phyloP scores from a whole-genome alignment of 2,329 filamentous ascomycete species.

The Calonectria pauciramosa region DNA sequence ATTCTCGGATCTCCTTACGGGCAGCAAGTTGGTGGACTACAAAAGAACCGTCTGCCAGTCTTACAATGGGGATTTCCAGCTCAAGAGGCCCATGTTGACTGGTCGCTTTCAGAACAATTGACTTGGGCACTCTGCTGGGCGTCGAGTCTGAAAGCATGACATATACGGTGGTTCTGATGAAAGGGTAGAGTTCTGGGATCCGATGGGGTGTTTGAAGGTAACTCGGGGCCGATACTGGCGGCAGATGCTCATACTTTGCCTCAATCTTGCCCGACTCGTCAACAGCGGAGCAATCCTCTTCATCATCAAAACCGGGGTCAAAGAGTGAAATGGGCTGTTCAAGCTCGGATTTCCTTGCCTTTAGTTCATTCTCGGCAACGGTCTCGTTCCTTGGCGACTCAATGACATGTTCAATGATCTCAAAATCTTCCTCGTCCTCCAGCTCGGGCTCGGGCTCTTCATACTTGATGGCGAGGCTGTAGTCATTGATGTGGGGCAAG shows the following conservation, averaged over 20 bases:
- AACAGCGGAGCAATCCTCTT: slow-evolving; percentile 52
- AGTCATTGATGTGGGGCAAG: slow-evolving; percentile 75
- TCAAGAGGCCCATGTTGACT: slow-evolving; percentile 70
- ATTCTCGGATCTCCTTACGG: slow-evolving; percentile 69
- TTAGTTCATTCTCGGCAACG: slow-evolving; percentile 38
- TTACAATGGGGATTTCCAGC: slow-evolving; percentile 72
- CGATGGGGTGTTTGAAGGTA: slow-evolving; percentile 74
- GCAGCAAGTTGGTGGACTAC: slow-evolving; percentile 74
- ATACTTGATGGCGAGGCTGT: slow-evolving; percentile 74
- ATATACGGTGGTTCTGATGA: slow-evolving; percentile 75
- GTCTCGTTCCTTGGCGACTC: slow-evolving; percentile 58
- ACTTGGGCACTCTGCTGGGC: slow-evolving; percentile 56
- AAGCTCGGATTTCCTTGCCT: slow-evolving; percentile 12
- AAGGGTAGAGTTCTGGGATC: slow-evolving; percentile 76
- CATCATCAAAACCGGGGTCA: slow-evolving; percentile 61
- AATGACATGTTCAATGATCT: slow-evolving; percentile 70
- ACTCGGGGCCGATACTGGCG: slow-evolving; percentile 64
- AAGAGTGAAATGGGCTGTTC: slow-evolving; percentile 71
- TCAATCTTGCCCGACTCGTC: slow-evolving; percentile 31
- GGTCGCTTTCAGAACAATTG: slow-evolving; percentile 70
- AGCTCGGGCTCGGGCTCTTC: slow-evolving; percentile 32
- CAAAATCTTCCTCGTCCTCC: slow-evolving; percentile 67
- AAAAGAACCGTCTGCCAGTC: slow-evolving; percentile 47
- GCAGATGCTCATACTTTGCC: slow-evolving; percentile 64
- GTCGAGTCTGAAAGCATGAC: slow-evolving; percentile 70